Evolutionary conservation across 2,329 filamentous ascomycete genomes (phyloP).

Genomic region (Fusarium sp.): DNA sequence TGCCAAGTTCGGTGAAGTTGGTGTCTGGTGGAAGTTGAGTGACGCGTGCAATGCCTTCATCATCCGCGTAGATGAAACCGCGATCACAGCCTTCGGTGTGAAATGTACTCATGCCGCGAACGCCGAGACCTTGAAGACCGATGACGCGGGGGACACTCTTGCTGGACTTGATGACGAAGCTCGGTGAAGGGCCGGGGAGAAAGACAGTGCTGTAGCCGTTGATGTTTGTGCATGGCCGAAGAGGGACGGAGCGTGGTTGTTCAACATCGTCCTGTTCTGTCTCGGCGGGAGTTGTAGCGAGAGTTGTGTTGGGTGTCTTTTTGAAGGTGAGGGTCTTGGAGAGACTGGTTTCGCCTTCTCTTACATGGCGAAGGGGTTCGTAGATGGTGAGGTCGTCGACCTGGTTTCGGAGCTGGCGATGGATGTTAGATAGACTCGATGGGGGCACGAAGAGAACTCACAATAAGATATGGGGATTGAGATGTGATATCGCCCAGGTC

Average conservation of each 20-base stretch:
- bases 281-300: conserved; percentile 70
- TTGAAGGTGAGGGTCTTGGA: conserved; percentile 76
- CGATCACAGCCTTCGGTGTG: conserved; percentile 81
- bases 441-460: conserved; percentile 58
- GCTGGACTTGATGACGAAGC: conserved; percentile 85
- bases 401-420: conserved; percentile 75
- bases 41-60: conserved; percentile 77
- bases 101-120: conserved; percentile 80
- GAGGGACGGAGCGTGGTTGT: conserved; percentile 63
- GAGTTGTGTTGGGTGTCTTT: conserved; percentile 77
- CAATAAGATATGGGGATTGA: conserved; percentile 83
- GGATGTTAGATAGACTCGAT: neutral
- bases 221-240: conserved; percentile 74
- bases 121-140: conserved; percentile 75
- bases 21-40: conserved; percentile 76
- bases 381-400: conserved; percentile 90
- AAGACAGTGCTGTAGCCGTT: conserved; percentile 86
- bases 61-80: conserved; percentile 87
- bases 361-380: conserved; percentile 75
- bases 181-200: conserved; percentile 82
- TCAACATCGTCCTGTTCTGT: conserved; percentile 65
- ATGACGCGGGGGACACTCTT: conserved; percentile 82
- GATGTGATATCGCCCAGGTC: conserved; percentile 83
- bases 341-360: conserved; percentile 57
- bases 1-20: conserved; percentile 79